Conservation (phyloP, 139 green algal species). For the Trebouxia sp. region DNA sequence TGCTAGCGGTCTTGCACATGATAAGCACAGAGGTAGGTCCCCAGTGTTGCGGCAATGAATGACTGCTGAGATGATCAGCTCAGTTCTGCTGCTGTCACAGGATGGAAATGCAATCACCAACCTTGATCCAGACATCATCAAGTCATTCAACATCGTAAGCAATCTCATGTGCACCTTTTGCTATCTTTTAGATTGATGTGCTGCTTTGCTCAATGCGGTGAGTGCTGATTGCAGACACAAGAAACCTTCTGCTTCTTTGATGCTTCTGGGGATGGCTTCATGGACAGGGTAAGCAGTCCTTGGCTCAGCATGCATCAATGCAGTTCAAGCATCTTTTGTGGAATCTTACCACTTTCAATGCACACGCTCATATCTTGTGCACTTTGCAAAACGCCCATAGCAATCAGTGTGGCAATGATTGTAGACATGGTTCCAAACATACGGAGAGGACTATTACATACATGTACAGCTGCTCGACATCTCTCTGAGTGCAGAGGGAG, state of each 20-base stretch:
- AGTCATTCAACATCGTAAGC: conserved; percentile 29
- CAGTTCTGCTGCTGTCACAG: conserved; percentile 6
- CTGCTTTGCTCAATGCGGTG: no score
- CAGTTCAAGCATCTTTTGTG: neutral
- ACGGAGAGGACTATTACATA: no score
- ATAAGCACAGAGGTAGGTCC: conserved; percentile 27
- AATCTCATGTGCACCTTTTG: neutral
- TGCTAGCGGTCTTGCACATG: conserved; percentile 40
- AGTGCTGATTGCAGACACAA: conserved; percentile 9
- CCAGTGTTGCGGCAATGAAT: no score
- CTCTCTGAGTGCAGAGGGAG: conserved; percentile 7
- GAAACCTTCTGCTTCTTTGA: conserved; percentile 51
- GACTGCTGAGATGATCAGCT: neutral
- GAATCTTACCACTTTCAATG: neutral
- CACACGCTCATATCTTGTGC: neutral
- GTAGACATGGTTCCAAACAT: no score
- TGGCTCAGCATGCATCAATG: neutral
- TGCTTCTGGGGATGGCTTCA: conserved; percentile 39
- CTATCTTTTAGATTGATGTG: no score
- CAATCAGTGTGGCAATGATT: no score
- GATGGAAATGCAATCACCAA: neutral
- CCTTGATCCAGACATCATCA: conserved; percentile 24
- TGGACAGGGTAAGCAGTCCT: conserved; percentile 35
- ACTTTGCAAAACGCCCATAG: no score
- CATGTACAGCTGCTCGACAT: no score